Base-by-base conservation (phyloP, 192 early-diverging fungal genomes). In the Thoreauomyces humboldtii region DNA sequence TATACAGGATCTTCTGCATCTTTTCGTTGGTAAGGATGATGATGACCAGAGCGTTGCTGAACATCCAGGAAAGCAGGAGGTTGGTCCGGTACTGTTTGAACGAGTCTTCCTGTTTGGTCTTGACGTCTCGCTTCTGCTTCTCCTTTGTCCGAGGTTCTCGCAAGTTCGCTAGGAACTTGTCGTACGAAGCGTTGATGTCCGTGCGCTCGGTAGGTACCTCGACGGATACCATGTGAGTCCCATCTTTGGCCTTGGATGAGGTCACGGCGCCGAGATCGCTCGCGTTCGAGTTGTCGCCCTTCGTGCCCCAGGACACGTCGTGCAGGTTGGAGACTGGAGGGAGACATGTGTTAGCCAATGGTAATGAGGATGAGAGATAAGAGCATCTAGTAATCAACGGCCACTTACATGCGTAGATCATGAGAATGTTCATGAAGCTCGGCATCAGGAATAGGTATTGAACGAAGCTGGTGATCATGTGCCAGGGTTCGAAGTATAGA, bases 291-390 rank as follows among this genome's bases (percentile, higher is more conserved):
- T 85, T 92, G 70, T 92, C 92, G 69, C 94, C 92, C 74, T 96
- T 96, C 35, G 94, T 96, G 53, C 94, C 95, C 95, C 94, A 98
- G 0, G 90, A 89, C 56, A 96, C 91, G 69, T 95, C 94, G 80
- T 95, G 92, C 0, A 91, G 88, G 84, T 96, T 96, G 67, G 89
- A 92, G 80, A 94, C 38, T 41, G 38, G 38, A 41, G n/a, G 38
- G 38, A 41, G 38, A 41, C n/a, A n/a, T n/a, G n/a, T n/a, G n/a
- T n/a, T n/a, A n/a, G n/a, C n/a, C n/a, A n/a, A n/a, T n/a, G 25
- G 12, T 22, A 64, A 24, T 21, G 9, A 38, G 35, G 22, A 17
- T 19, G 44, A 65, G 43, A 32, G 4, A 25, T 29, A 7, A 48
- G 37, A 27, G 32, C 27, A 7, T 12, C 50, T 19, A 28, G 6